Base-by-base conservation (phyloP, 176 grass and related monocot species). In the Tillandsia fasciculata region DNA sequence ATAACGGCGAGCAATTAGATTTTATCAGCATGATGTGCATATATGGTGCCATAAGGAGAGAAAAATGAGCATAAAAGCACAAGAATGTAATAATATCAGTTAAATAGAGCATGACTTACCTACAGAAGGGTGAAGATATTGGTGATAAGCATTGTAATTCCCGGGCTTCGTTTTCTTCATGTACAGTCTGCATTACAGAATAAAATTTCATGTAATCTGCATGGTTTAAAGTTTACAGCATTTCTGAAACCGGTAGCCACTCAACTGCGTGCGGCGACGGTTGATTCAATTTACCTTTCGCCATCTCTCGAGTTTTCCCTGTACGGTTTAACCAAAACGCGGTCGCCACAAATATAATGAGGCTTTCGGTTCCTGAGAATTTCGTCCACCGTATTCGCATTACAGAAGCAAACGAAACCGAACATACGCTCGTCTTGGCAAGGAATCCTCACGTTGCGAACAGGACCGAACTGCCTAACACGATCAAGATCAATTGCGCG, bases 401-500 rank as follows among this genome's bases (percentile, higher is more conserved):
- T 78, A 8, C 82, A 70, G 54, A 97, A 97, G 76, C 86, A 92
- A 3, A 97, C 93, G 28, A 97, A 97, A 12, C 93, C 93, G 61
- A 92, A 97, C 93, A 97, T 97, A 1, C 93, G 88, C 66, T 69
- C 74, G 59, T 91, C 86, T 75, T 97, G 89, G 51, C 86, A 85
- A 1, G 93, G 93, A 54, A 97, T 97, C 77, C 93, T 75, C 17
- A 97, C 93, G 26, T 97, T 89, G 2, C 79, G 76, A 56, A 97
- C 86, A 0, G 72, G 68, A 9, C 93, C 93, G 26, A 81, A 92
- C 53, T 90, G 83, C 49, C 93, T 97, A 67, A 28, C 4, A 57
- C 15, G 6, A 17, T 11, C 5, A 11, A 42, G 4, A 48, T 48
- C 52, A 53, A 11, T 26, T 47, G 1, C 22, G 0, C 1, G 1